Percentiles rank a stretch among this genome's conserved stretches.
Evolutionary conservation across 2,329 filamentous ascomycete species (phyloP).

Genomic region (Blumeriella jaapii): DNA sequence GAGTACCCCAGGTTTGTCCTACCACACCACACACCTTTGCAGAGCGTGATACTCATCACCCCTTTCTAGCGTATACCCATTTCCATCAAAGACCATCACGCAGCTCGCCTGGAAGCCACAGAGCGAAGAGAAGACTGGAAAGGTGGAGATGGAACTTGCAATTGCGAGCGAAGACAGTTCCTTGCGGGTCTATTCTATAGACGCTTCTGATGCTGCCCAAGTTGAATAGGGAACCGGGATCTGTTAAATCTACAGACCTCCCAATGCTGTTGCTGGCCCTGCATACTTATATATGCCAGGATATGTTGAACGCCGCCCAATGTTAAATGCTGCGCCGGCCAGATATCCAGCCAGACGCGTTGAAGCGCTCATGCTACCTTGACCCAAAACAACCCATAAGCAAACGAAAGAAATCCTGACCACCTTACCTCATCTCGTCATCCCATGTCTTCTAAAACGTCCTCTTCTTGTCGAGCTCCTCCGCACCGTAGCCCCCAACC

Average conservation of each 20-base stretch:
- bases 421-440: slow-evolving; percentile 5
- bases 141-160: slow-evolving; percentile 19
- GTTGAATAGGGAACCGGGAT: slow-evolving; percentile 2
- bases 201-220: slow-evolving; percentile 9
- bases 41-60: no score
- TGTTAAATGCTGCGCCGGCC: slow-evolving; percentile 22
- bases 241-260: background rate
- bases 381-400: background rate
- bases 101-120: slow-evolving; percentile 59
- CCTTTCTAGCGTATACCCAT: slow-evolving; percentile 34
- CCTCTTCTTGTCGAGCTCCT: slow-evolving; percentile 10
- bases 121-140: slow-evolving; percentile 4
- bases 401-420: slow-evolving; percentile 6
- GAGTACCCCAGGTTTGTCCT: slow-evolving; percentile 17
- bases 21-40: slow-evolving; percentile 5
- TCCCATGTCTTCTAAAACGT: background rate
- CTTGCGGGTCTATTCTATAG: slow-evolving; percentile 41
- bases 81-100: slow-evolving; percentile 27
- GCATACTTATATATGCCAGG: slow-evolving; percentile 3
- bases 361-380: slow-evolving; percentile 14
- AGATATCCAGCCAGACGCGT: slow-evolving; percentile 15
- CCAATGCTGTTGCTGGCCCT: background rate
- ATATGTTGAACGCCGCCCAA: slow-evolving; percentile 5
- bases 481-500: slow-evolving; percentile 52
- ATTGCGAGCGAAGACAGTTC: slow-evolving; percentile 45